Conservation (phyloP, 1,284 basidiomycete species). For the Moesziomyces parantarcticus region DNA sequence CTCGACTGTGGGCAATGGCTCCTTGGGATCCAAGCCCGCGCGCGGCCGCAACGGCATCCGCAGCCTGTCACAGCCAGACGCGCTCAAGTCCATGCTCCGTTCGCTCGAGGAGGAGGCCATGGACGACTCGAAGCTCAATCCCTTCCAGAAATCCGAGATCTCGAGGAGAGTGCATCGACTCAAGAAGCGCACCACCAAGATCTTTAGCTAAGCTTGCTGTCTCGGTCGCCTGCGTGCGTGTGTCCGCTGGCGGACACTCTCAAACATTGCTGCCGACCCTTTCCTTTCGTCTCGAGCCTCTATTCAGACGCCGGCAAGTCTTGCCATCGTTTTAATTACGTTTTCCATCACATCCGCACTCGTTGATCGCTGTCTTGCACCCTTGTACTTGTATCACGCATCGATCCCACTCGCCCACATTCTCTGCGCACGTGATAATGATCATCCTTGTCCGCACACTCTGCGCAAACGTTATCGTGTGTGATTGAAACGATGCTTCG, state of each 20-base stretch:
- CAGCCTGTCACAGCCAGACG: conserved; percentile 15
- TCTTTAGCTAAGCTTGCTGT: conserved; percentile 17
- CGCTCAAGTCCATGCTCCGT: conserved; percentile 26
- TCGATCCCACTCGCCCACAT: neutral
- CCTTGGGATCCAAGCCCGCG: neutral
- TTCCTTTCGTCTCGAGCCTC: no score
- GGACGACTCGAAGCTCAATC: conserved; percentile 30
- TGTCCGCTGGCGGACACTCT: conserved; percentile 2
- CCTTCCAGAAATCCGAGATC: conserved; percentile 39
- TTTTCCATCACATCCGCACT: neutral
- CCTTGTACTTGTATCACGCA: neutral
- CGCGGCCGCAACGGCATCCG: neutral
- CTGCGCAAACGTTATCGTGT: neutral
- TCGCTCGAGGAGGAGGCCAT: conserved; percentile 38
- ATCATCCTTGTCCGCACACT: neutral
- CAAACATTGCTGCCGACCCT: no score
- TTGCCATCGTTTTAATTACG: neutral
- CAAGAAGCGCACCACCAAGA: conserved; percentile 30
- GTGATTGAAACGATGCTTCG: neutral
- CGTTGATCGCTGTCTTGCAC: neutral
- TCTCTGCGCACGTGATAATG: neutral
- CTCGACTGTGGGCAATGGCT: neutral
- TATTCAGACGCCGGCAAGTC: neutral
- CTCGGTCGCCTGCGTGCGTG: neutral
- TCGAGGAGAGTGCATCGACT: conserved; percentile 28